These are phyloP conservation scores for Onygena corvina DNA, from an alignment of 2,329 filamentous ascomycete species.

Conservation along the genomic window DNA sequence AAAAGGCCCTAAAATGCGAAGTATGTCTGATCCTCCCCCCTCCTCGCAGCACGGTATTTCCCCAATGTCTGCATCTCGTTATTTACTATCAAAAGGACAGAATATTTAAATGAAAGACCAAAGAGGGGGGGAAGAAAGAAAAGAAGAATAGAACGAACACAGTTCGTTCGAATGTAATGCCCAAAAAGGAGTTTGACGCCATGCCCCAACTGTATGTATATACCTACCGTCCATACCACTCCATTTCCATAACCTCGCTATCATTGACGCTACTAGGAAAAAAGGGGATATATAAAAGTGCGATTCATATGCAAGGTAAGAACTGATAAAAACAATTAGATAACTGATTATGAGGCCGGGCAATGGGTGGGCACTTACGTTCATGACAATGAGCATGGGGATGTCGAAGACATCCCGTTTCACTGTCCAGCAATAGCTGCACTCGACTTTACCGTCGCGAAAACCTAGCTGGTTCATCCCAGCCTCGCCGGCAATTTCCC, in stretches of 20 bases:
- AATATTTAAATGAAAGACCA: not conserved
- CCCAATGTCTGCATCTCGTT: not conserved
- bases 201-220: not conserved
- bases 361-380: constrained; percentile 52
- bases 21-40: not conserved
- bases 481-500: constrained; percentile 40
- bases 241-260: not conserved
- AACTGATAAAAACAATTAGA: constrained; percentile 17
- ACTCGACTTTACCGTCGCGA: constrained; percentile 83
- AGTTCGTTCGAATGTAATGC: not conserved
- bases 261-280: not conserved
- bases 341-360: not conserved
- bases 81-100: not conserved
- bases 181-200: not conserved
- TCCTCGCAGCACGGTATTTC: not conserved
- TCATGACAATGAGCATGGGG: constrained; percentile 96
- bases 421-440: constrained; percentile 93
- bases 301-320: constrained; percentile 20
- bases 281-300: not conserved
- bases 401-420: constrained; percentile 97
- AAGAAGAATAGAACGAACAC: not conserved
- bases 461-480: constrained; percentile 69
- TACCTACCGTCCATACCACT: not conserved
- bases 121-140: not conserved
- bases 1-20: not conserved